Base-by-base conservation (phyloP, 2,329 filamentous ascomycete species). In the Boeremia lycopersici region DNA sequence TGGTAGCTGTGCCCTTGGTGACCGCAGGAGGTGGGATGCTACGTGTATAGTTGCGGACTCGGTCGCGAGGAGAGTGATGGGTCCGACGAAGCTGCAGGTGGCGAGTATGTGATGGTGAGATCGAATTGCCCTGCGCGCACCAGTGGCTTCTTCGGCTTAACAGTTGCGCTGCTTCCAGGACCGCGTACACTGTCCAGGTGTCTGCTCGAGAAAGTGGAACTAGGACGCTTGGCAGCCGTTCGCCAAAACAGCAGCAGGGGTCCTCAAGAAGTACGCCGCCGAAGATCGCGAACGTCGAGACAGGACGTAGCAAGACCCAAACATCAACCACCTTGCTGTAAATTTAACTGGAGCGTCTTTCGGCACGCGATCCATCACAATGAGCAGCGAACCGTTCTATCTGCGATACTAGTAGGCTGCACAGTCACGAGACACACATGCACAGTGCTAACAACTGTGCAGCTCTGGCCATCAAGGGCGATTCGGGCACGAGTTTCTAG, bases 401-500 rank as follows among this genome's bases (percentile, higher is more conserved):
- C 80, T 99, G 64, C 88, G 95, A 70, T 99, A 99, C 83, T 99
- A 99, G 93, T 97, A 86, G 76, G 89, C 76, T 31, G 42, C 31
- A 23, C 6, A n/a, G 15, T 12, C 29, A 12, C 43, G 19, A 11
- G 1, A 26, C 45, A 53, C 63, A 66, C 60, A 53, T 59, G 60
- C 43, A 29, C 31, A 25, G 39, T 40, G 44, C 63, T 72, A 43
- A 64, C 49, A 44, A 46, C 52, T 40, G 69, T 70, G 67, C 74
- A 98, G 93, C 82, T 98, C 95, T 65, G 95, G 95, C 70, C 95
- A 99, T 78, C 95, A 92, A 77, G 95, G 95, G 71, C 90, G 93
- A 63, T 97, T 98, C 77, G 95, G 95, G 61, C 95, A 99, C 79
- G 95, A 99, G 78, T 99, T 99, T 73, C 82, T 99, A 70, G 95